Conservation (phyloP, 140 eudicot genomes). For the Erigeron philadelphicus region DNA sequence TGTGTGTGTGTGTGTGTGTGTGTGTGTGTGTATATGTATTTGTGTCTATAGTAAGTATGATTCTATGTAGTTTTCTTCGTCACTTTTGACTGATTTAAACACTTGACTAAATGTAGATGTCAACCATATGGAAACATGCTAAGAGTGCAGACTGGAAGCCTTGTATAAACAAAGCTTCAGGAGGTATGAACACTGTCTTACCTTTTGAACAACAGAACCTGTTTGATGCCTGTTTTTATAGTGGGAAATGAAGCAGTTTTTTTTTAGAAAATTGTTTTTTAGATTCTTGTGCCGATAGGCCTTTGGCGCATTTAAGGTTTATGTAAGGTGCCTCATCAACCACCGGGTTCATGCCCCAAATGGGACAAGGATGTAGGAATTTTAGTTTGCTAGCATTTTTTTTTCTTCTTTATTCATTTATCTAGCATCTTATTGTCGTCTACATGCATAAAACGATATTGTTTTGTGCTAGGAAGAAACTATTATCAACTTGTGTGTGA, state of each 20-base stretch:
- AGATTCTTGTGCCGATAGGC: no score
- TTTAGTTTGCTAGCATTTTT: neutral
- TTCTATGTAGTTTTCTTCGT: neutral
- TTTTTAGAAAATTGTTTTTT: no score
- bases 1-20: no score
- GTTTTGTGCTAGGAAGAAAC: slow-evolving; percentile 4
- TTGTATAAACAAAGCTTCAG: slow-evolving; percentile 61
- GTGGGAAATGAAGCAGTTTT: neutral
- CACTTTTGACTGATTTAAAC: slow-evolving; percentile 21
- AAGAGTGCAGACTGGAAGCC: slow-evolving; percentile 88
- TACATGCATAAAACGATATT: neutral
- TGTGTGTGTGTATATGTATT: no score
- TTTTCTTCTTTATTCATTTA: neutral
- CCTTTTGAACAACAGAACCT: slow-evolving; percentile 7
- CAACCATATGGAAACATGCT: slow-evolving; percentile 89
- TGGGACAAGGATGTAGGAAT: no score
- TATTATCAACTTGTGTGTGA: neutral
- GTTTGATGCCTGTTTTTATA: slow-evolving; percentile 1
- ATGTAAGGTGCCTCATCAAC: no score
- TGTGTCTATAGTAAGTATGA: slow-evolving; percentile 14
- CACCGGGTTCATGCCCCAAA: no score
- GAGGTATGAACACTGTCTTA: slow-evolving; percentile 43
- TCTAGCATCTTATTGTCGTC: neutral
- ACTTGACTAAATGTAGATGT: slow-evolving; percentile 47
- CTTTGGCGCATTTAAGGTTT: no score